Conservation (phyloP, 2,329 filamentous ascomycete genomes). For the Apiospora saccharicola region DNA sequence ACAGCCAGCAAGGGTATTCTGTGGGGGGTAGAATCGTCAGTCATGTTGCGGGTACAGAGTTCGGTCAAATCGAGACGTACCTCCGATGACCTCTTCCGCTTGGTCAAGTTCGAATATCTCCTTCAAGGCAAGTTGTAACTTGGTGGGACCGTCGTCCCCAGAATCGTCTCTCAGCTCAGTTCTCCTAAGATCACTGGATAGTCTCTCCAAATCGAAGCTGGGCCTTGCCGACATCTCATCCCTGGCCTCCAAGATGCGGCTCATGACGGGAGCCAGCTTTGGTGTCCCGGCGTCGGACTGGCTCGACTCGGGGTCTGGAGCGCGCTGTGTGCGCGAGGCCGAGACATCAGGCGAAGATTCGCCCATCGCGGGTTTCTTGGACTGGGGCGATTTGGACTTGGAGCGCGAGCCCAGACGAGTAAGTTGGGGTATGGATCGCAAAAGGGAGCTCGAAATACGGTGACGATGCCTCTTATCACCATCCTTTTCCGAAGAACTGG, state of each 20-base stretch:
- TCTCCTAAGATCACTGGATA: constrained; percentile 49
- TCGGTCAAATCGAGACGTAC: constrained; percentile 47
- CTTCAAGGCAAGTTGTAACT: constrained; percentile 75
- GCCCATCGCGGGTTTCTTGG: constrained; percentile 48
- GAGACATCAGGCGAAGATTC: constrained; percentile 36
- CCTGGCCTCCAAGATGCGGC: constrained; percentile 77
- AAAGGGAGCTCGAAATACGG: constrained; percentile 69
- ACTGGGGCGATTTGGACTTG: constrained; percentile 50
- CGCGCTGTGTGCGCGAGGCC: constrained; percentile 29
- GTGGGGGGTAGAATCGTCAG: constrained; percentile 24
- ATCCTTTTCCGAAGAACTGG: constrained; percentile 26
- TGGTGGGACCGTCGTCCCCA: constrained; percentile 52
- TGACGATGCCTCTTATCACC: constrained; percentile 58
- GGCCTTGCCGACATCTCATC: constrained; percentile 68
- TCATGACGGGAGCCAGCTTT: constrained; percentile 74
- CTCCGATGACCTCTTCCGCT: constrained; percentile 84
- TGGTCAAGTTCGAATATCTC: constrained; percentile 86
- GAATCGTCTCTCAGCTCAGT: constrained; percentile 44
- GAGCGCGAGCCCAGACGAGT: constrained; percentile 51
- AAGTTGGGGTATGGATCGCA: constrained; percentile 71
- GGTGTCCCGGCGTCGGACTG: constrained; percentile 30
- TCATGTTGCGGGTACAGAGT: not conserved
- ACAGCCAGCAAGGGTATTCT: constrained; percentile 93
- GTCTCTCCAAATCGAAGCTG: constrained; percentile 62
- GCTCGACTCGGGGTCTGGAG: constrained; percentile 6